Conservation (phyloP, 768 basidiomycete genomes). For the Boletus rex-veris region DNA sequence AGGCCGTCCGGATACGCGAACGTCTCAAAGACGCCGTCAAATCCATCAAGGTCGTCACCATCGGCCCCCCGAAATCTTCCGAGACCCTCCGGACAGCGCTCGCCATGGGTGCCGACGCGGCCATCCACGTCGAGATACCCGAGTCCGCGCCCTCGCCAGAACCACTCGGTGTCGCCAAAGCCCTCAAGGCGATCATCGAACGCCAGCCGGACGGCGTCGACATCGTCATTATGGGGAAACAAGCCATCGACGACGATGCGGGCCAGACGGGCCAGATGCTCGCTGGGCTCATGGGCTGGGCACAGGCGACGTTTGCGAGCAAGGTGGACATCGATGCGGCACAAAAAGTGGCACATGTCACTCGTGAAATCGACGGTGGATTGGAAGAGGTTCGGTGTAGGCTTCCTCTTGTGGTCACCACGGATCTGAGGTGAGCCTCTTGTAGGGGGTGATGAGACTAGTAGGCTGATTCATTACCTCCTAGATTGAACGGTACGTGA, state of each 20-base stretch:
- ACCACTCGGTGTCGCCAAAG: constrained; percentile 87
- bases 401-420: constrained; percentile 85
- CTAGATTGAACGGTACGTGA: constrained; percentile 67
- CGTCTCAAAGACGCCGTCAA: constrained; percentile 70
- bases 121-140: constrained; percentile 83
- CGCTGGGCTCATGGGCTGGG: constrained; percentile 87
- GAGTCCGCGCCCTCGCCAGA: constrained; percentile 75
- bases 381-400: constrained; percentile 75
- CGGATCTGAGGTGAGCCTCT: constrained; percentile 76
- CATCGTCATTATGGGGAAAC: constrained; percentile 94
- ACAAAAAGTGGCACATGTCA: constrained; percentile 65
- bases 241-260: constrained; percentile 96
- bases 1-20: constrained; percentile 93
- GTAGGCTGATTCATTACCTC: neutral
- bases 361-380: constrained; percentile 94
- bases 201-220: constrained; percentile 63
- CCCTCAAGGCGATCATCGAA: constrained; percentile 72
- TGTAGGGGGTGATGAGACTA: neutral
- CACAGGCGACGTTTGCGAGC: constrained; percentile 94
- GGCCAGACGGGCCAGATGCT: constrained; percentile 98
- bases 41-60: constrained; percentile 89
- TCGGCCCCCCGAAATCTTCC: constrained; percentile 84
- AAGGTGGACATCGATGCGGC: constrained; percentile 69
- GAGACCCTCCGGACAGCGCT: constrained; percentile 95
- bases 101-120: constrained; percentile 96